phyloP scores from a whole-genome alignment of 805 yeast genomes.

The Yarrowia osloensis region DNA sequence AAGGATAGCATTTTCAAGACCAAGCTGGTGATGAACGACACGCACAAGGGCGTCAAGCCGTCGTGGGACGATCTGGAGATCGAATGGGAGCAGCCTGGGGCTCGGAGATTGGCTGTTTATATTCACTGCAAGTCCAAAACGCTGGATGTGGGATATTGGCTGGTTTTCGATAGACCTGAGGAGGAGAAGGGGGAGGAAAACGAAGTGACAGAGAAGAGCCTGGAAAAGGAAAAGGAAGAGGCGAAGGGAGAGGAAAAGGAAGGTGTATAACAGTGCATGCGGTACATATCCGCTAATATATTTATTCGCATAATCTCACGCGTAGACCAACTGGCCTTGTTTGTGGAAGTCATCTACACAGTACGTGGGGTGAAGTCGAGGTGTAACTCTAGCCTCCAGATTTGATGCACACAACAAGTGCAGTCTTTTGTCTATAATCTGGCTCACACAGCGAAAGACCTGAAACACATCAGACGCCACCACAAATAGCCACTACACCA shows the following conservation, averaged over 20 bases:
- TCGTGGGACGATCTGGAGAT: constrained; percentile 25
- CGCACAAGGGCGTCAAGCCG: constrained; percentile 2
- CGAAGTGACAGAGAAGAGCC: background rate
- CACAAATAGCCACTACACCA: no score
- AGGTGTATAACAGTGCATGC: background rate
- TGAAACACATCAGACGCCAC: no score
- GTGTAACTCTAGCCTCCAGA: no score
- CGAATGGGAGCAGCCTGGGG: constrained; percentile 5
- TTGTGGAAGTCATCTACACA: no score
- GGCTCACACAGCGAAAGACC: no score
- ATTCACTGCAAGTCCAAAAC: constrained; percentile 19
- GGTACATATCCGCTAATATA: background rate
- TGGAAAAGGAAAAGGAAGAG: background rate
- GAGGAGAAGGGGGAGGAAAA: background rate
- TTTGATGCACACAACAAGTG: no score
- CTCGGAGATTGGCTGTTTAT: background rate
- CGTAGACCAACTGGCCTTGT: background rate
- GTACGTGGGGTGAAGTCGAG: no score
- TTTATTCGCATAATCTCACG: background rate
- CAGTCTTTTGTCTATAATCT: no score
- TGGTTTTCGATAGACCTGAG: background rate
- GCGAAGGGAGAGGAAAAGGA: background rate
- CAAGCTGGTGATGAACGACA: constrained; percentile 15
- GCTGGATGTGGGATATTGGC: constrained; percentile 4
- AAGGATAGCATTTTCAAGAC: constrained; percentile 17